Base-by-base conservation (phyloP, 164 flowering plant genomes). In the Umbellularia californica region DNA sequence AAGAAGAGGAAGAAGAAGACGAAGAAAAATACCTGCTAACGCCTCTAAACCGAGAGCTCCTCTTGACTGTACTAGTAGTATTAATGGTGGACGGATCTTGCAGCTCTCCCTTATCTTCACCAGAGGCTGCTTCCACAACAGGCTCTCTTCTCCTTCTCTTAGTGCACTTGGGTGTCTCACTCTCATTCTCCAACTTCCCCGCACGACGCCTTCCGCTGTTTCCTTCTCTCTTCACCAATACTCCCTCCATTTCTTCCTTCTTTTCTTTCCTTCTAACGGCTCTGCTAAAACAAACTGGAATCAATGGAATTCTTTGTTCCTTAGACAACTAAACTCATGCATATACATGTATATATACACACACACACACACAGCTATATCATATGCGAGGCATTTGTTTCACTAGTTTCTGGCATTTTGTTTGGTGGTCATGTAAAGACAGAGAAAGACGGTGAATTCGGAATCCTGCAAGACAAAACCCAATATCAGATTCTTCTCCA, bases 1-100 rank as follows among this genome's bases (percentile, higher is more conserved):
- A 41, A 7, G 47, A 7, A 30, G 30, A 15, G 17, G 47, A 3
- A 27, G n/a, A 66, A 64, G 27, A 64, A 66, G 35, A 13, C 15
- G n/a, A 27, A 27, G 28, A 19, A 25, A 15, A 28, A 0, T n/a
- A 86, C 89, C 87, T 87, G 86, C 91, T 88, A 24, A 88, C 91
- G 0, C 91, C 91, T 0, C 91, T 81, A 72, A 84, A 88, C 73
- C 82, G 85, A 2, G 89, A 88, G 75, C 91, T 88, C 78, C 91
- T 85, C 79, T 88, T 87, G 50, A 83, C 84, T 55, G 88, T 83
- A 64, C 85, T 82, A 24, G 78, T 77, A 70, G 69, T 13, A 17
- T 27, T 24, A 25, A 81, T 30, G 60, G 71, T 80, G 65, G 82
- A 81, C 25, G 72, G 74, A 51, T 81, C 82, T 55, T 55, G 60